Base-by-base conservation (phyloP, 169 alveolate genomes). In the Cyclospora cayetanensis region DNA sequence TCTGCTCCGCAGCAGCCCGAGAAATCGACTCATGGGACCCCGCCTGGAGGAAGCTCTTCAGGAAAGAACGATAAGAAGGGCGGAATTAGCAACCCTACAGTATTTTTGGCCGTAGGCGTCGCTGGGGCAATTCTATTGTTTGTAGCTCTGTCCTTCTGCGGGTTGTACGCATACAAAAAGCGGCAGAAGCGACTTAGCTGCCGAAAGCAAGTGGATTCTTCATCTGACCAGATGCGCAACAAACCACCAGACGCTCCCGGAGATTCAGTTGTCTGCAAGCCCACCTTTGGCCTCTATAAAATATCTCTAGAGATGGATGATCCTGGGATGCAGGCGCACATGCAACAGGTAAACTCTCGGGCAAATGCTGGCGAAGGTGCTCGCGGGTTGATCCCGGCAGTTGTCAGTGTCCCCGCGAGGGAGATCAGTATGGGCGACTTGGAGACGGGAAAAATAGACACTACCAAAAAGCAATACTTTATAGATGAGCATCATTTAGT, bases 401-500 rank as follows among this genome's bases (percentile, higher is more conserved):
- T 39, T 20, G 63, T 22, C 7, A 60, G 37, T 1, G 84, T 72
- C 25, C 60, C 84, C 12, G 60, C 53, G 2, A 29, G 35, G 18
- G 65, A 72, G 39, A 60, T 20, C 37, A 20, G 35, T 4, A 5
- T 72, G 84, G 84, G 84, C 20, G 83, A 70, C 53, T 39, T 72
- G 84, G 84, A 72, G 84, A 29, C 63, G 37, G 84, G 84, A 22
- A n/a, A 2, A 72, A 37, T 25, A 1, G 63, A 39, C 12, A 72
- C 84, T 39, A 72, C 65, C n/a, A 39, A 12, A 39, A 34, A 34
- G 52, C 84, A 41, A 39, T 72, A 72, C 20, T 20, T 72, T 7
- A 37, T 72, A 7, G 84, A 72, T 27, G 84, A 72, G 0, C 84
- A 72, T 37, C 84, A 72, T 60, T 3, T n/a, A 18, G 84, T 72